Conservation (phyloP, 768 basidiomycete species). For the Podaxis rugospora region DNA sequence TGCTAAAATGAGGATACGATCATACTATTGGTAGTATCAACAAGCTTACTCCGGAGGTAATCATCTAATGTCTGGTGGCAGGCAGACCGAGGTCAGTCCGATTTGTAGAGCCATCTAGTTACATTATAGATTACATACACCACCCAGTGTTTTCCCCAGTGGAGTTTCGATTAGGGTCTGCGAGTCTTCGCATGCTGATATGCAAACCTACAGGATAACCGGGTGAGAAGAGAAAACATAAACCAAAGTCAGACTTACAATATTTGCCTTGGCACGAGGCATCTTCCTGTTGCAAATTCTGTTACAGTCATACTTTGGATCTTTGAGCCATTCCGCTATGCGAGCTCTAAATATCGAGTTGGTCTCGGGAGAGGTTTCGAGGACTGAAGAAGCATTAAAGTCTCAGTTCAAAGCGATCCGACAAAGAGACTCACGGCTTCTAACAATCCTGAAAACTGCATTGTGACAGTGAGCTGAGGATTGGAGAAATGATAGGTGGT, state of each 20-base stretch:
- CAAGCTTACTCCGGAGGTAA: background rate
- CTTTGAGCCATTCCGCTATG: background rate
- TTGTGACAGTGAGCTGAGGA: background rate
- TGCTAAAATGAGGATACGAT: background rate
- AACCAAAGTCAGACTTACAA: background rate
- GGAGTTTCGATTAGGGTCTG: background rate
- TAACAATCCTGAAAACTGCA: background rate
- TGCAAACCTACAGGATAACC: constrained; percentile 7
- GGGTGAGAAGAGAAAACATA: background rate
- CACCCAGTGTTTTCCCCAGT: background rate
- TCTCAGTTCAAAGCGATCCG: background rate
- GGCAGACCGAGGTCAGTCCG: background rate
- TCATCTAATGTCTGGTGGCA: background rate
- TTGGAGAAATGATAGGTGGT: background rate
- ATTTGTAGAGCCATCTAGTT: background rate
- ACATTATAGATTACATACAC: background rate
- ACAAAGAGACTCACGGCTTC: background rate
- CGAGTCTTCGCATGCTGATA: constrained; percentile 14
- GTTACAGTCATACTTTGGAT: background rate
- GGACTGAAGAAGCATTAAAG: background rate
- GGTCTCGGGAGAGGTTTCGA: background rate
- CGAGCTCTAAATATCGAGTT: background rate
- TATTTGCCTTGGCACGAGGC: background rate
- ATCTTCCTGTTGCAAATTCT: constrained; percentile 7
- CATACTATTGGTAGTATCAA: background rate